phyloP scores from a whole-genome alignment of 192 early-diverging fungal species.

The Linnemannia exigua region DNA sequence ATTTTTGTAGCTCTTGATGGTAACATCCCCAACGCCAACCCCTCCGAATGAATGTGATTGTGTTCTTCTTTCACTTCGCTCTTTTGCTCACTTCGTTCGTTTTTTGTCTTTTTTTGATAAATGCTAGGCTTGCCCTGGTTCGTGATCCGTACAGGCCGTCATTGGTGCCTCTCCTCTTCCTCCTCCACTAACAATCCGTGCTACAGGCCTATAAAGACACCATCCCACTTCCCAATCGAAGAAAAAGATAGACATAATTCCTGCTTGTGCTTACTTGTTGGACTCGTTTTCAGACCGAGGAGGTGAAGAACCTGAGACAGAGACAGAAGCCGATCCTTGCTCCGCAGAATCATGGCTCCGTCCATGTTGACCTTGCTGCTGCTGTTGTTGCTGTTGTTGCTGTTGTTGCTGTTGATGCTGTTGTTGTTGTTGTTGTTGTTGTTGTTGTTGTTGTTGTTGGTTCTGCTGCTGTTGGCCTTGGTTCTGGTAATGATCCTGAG shows the following conservation, averaged over 20 bases:
- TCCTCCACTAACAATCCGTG: too few species aligned
- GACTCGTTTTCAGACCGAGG: constrained; percentile 36
- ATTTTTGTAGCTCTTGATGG: too few species aligned
- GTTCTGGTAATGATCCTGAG: not conserved
- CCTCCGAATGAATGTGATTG: not conserved
- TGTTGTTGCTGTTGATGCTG: not conserved
- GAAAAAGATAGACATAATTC: not conserved
- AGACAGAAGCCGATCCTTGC: constrained; percentile 11
- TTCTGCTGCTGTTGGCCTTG: not conserved
- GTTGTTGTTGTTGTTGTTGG: not conserved
- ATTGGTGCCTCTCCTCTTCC: not conserved
- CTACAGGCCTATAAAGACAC: too few species aligned
- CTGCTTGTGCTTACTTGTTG: constrained; percentile 30
- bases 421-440: not conserved
- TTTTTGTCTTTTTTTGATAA: not conserved
- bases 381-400: constrained; percentile 6
- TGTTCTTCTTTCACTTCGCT: too few species aligned
- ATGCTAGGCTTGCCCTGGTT: not conserved
- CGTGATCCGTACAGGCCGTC: too few species aligned
- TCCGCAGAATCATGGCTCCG: constrained; percentile 3
- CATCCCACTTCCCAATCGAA: not conserved
- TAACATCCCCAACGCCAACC: too few species aligned
- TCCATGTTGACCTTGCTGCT: not conserved
- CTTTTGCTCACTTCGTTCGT: too few species aligned
- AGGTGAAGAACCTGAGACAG: constrained; percentile 26